A percentile compares a stretch with the other conserved stretches of the same genome.
These are phyloP conservation scores for Ocimum tenuiflorum DNA, from an alignment of 257 asterid genomes.

Conservation along the genomic window DNA sequence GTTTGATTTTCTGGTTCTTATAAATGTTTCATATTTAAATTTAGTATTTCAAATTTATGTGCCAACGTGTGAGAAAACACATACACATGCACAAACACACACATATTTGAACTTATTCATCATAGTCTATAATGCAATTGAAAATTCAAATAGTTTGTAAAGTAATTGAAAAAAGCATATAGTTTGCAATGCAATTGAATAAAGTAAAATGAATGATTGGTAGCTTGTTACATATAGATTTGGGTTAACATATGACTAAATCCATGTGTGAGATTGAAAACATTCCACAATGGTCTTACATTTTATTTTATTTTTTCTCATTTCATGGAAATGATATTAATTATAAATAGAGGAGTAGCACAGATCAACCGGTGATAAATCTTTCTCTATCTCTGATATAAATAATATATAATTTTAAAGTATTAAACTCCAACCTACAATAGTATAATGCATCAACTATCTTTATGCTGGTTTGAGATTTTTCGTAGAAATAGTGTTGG, in stretches of 20 bases:
- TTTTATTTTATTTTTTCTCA: not conserved
- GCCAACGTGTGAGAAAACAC: too few relatives aligned
- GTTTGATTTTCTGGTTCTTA: constrained; percentile 29
- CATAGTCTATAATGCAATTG: too few relatives aligned
- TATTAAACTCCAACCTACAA: not conserved
- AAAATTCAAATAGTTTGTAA: too few relatives aligned
- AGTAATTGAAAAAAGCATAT: too few relatives aligned
- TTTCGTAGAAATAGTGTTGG: not conserved
- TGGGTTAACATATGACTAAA: too few relatives aligned
- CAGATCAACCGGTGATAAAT: not conserved
- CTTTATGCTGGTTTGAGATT: not conserved
- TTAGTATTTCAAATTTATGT: not conserved
- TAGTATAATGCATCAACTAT: not conserved
- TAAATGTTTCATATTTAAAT: not conserved
- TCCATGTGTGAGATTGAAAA: too few relatives aligned
- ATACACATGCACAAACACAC: not conserved
- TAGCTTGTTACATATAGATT: too few relatives aligned
- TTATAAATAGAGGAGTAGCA: not conserved
- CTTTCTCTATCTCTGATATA: not conserved
- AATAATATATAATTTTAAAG: not conserved
- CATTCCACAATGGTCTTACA: not conserved
- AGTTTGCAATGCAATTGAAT: too few relatives aligned
- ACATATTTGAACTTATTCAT: too few relatives aligned
- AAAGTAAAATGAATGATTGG: too few relatives aligned
- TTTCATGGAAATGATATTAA: not conserved